Conservation (phyloP, 169 alveolate genomes). For the Amoebophrya sp. region DNA sequence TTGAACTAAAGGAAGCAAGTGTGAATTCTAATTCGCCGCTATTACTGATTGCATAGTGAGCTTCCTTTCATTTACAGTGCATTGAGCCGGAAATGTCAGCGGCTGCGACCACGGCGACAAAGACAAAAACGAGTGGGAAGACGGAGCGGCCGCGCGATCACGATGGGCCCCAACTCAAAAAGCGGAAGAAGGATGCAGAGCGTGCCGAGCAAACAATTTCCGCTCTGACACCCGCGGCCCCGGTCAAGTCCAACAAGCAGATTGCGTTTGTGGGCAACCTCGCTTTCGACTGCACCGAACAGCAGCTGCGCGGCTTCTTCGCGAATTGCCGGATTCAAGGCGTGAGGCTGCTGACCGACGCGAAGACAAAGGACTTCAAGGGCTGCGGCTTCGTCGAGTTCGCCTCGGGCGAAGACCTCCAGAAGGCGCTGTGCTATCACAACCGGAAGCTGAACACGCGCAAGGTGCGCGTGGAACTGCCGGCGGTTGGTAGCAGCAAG, state of each 20-base stretch:
- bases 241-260: not conserved
- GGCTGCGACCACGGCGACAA: too few species aligned
- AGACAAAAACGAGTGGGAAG: too few species aligned
- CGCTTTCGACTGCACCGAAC: not conserved
- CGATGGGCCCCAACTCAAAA: too few species aligned
- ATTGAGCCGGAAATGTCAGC: too few species aligned
- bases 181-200: too few species aligned
- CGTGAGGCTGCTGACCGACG: not conserved
- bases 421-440: not conserved
- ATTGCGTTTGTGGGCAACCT: not conserved
- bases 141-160: too few species aligned
- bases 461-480: not conserved
- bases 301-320: not conserved
- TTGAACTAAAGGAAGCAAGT: too few species aligned
- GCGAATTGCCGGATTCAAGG: not conserved
- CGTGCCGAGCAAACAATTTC: too few species aligned
- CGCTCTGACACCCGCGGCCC: too few species aligned
- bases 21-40: too few species aligned
- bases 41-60: too few species aligned
- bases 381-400: not conserved
- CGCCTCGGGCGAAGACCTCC: not conserved
- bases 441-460: not conserved
- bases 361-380: not conserved
- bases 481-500: not conserved
- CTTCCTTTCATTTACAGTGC: too few species aligned